Percentiles rank a stretch among this genome's conserved stretches.
phyloP scores from a whole-genome alignment of 129 eudicot genomes.

The Logfia minima region DNA sequence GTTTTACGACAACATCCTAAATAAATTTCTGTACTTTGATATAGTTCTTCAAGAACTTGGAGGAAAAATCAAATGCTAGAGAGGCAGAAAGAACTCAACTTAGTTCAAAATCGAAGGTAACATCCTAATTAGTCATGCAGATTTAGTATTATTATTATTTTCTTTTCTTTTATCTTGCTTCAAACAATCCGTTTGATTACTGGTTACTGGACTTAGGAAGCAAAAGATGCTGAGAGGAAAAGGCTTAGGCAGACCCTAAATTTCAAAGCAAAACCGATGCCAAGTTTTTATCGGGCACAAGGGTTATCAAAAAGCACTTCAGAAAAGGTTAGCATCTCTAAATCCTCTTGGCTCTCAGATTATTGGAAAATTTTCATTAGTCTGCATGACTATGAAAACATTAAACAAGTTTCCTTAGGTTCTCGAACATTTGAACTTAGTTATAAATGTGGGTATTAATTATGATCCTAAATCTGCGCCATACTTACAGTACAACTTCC shows the following conservation, averaged over 20 bases:
- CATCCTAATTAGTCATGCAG: background rate
- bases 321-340: slow-evolving; percentile 42
- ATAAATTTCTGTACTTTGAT: slow-evolving; percentile 3
- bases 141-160: background rate
- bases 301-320: slow-evolving; percentile 32
- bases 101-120: slow-evolving; percentile 55
- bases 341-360: background rate
- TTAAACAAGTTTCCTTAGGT: background rate
- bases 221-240: slow-evolving; percentile 51
- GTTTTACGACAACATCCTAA: background rate
- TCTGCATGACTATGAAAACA: background rate
- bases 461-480: too few species aligned
- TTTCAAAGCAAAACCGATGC: slow-evolving; percentile 58
- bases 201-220: slow-evolving; percentile 40
- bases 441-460: too few species aligned
- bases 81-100: slow-evolving; percentile 51
- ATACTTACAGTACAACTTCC: too few species aligned
- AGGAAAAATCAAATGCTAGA: slow-evolving; percentile 56
- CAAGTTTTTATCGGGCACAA: slow-evolving; percentile 45
- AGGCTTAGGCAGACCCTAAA: slow-evolving; percentile 39
- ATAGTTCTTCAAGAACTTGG: slow-evolving; percentile 51
- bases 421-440: too few species aligned
- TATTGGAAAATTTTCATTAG: background rate
- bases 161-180: background rate
- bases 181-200: background rate